These are phyloP conservation scores for Debaryomyces coudertii DNA, from an alignment of 1,139 yeast genomes.

Conservation along the genomic window DNA sequence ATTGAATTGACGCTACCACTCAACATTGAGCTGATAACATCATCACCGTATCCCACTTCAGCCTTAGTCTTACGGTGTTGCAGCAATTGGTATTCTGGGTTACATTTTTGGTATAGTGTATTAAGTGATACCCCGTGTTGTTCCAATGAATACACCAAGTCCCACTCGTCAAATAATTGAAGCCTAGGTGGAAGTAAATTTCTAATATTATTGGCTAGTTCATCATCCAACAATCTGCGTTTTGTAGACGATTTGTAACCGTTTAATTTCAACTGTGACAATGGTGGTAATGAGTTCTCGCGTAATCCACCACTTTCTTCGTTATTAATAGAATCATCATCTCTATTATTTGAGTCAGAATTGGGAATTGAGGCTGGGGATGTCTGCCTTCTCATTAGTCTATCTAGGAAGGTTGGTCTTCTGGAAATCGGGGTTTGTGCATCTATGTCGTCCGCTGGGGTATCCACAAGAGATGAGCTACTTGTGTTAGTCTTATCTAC, in stretches of 20 bases:
- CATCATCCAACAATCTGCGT: slow-evolving; percentile 56
- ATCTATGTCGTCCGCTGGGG: background rate
- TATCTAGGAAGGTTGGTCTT: slow-evolving; percentile 13
- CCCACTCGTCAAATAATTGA: slow-evolving; percentile 80
- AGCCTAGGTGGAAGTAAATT: slow-evolving; percentile 73
- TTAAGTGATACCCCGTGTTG: slow-evolving; percentile 89
- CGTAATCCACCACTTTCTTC: background rate
- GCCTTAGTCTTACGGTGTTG: slow-evolving; percentile 21
- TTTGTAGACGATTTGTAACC: slow-evolving; percentile 66
- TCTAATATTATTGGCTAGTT: slow-evolving; percentile 75
- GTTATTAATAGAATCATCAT: background rate
- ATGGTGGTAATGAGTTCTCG: slow-evolving; percentile 32
- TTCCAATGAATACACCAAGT: slow-evolving; percentile 75
- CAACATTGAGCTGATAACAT: slow-evolving; percentile 37
- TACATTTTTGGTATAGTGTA: slow-evolving; percentile 61
- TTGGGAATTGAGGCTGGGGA: slow-evolving; percentile 6
- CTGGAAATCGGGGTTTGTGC: background rate
- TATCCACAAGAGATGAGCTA: background rate
- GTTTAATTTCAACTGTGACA: slow-evolving; percentile 31
- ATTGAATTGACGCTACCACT: slow-evolving; percentile 22
- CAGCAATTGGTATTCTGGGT: slow-evolving; percentile 36
- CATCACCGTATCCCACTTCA: slow-evolving; percentile 43
- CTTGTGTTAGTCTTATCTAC: slow-evolving; percentile 4
- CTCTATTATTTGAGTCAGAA: slow-evolving; percentile 6
- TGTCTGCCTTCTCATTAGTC: slow-evolving; percentile 15